Base-by-base conservation (phyloP, 495 filamentous ascomycete species). In the Penicillium atrosanguineum region DNA sequence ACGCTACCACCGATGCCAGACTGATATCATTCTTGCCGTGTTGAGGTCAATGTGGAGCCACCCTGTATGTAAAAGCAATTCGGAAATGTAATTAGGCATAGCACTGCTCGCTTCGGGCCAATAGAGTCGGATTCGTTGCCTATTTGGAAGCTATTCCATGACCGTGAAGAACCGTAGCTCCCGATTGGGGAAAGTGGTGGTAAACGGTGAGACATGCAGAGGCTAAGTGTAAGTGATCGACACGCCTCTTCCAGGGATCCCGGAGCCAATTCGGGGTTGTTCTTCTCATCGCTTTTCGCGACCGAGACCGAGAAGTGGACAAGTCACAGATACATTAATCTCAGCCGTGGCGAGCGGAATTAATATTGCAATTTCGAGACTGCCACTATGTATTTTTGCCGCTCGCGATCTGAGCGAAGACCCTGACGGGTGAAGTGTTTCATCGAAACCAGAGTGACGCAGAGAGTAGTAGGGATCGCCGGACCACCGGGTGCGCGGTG, bases 391-490 rank as follows among this genome's bases (percentile, higher is more conserved):
- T 23, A 25, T 39, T 26, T 26, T 28, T 23, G 9, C 29, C 46
- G 15, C 36, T 4, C 31, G 21, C 12, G 11, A 49, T 44, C 40
- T 4, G 38, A 44, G 37, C 29, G 43, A 55, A 44, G 51, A 55
- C 47, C 46, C 51, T 55, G 57, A 48, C 31, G 43, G 37, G 52
- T 49, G 44, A 44, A 48, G 26, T 21, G 57, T 60, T 56, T 60
- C 57, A 60, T 49, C 16, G 31, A 56, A 44, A 44, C 46, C 39
- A 46, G 43, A n/a, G 12, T 52, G 25, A 29, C 26, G 45, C 40
- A 36, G 26, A 50, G 18, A 46, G 40, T 21, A 60, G 52, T 42
- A 56, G 53, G 29, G 57, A 60, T 60, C 57, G 49, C 49, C 57
- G 16, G 19, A 7, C 8, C 31, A 15, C 20, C 26, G 37, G 47